Evolutionary conservation across 768 basidiomycete species (phyloP).

Genomic region (Suillus brevipes): DNA sequence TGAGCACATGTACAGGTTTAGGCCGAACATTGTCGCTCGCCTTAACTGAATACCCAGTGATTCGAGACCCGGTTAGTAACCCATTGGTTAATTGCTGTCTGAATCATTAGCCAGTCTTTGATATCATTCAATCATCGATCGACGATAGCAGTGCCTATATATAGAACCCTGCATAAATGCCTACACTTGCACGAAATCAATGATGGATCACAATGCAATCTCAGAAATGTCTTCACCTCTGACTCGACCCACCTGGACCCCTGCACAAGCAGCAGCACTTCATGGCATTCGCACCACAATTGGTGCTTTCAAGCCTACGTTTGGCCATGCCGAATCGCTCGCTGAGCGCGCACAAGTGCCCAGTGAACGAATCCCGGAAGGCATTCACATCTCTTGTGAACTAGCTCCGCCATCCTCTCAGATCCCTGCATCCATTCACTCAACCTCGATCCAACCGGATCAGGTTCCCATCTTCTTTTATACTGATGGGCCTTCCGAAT

Average conservation of each 20-base stretch:
- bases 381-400: neutral
- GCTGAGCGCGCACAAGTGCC: neutral
- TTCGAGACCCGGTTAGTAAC: too few species aligned
- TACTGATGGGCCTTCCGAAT: constrained; percentile 1
- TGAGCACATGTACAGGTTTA: too few species aligned
- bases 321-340: neutral
- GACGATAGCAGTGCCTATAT: too few species aligned
- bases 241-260: neutral
- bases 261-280: neutral
- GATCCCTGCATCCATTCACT: neutral
- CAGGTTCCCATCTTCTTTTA: constrained; percentile 25
- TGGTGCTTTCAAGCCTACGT: neutral
- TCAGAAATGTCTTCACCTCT: neutral
- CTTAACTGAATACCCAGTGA: too few species aligned
- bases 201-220: too few species aligned
- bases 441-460: constrained; percentile 13
- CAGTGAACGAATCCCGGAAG: neutral
- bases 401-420: neutral
- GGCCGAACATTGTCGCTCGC: too few species aligned
- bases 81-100: too few species aligned
- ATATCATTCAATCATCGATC: too few species aligned
- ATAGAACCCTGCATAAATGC: too few species aligned
- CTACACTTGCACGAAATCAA: too few species aligned
- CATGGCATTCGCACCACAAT: neutral
- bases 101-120: too few species aligned